These are phyloP conservation scores for Rostrohypoxylon terebratum DNA, from an alignment of 495 filamentous ascomycete species.

Conservation along the genomic window DNA sequence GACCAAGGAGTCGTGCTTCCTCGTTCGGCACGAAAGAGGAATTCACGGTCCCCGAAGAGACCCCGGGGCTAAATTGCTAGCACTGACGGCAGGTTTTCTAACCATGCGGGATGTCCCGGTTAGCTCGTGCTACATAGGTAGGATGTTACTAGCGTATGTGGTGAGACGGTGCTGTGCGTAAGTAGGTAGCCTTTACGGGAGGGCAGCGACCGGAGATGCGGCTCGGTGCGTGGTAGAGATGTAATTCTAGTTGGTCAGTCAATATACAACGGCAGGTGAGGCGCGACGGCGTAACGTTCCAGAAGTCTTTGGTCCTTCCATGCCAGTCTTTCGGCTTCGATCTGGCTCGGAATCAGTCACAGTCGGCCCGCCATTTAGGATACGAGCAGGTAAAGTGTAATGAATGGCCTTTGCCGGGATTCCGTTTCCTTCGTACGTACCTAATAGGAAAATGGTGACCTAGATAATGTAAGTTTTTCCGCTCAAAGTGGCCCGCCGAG, in stretches of 20 bases:
- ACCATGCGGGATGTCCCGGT: slow-evolving; percentile 28
- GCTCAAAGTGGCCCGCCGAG: neutral
- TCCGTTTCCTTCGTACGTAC: slow-evolving; percentile 17
- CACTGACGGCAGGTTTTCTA: neutral
- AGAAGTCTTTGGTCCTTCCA: slow-evolving; percentile 29
- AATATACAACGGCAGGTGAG: slow-evolving; percentile 23
- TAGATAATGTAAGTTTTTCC: neutral
- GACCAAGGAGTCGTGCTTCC: neutral
- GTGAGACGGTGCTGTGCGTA: slow-evolving; percentile 26
- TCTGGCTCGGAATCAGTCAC: neutral
- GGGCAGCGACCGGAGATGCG: slow-evolving; percentile 32
- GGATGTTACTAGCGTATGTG: slow-evolving; percentile 6
- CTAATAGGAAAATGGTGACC: slow-evolving; percentile 13
- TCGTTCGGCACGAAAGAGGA: slow-evolving; percentile 7
- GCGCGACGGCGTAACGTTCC: slow-evolving; percentile 32
- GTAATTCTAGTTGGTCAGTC: slow-evolving; percentile 10
- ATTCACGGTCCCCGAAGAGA: neutral
- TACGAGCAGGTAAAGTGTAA: slow-evolving; percentile 28
- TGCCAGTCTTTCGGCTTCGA: neutral
- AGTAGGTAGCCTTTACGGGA: slow-evolving; percentile 38
- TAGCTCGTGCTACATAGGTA: slow-evolving; percentile 14
- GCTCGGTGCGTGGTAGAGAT: slow-evolving; percentile 30
- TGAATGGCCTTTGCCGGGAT: slow-evolving; percentile 13
- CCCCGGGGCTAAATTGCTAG: slow-evolving; percentile 21
- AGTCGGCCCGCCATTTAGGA: slow-evolving; percentile 15